Base-by-base conservation (phyloP, 2,329 filamentous ascomycete species). In the Microsporum canis region DNA sequence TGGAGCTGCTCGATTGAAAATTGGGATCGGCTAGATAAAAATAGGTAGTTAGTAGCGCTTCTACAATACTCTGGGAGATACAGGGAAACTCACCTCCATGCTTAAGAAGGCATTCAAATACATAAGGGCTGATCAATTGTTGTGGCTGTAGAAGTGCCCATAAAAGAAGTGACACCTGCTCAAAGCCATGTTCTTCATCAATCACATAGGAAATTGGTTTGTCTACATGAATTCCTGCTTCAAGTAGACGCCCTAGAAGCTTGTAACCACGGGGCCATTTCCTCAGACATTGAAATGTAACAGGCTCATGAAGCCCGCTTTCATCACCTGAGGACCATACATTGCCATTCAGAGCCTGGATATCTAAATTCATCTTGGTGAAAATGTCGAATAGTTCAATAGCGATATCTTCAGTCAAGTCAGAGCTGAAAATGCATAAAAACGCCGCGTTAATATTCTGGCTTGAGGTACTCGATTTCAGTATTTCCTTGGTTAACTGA, bases 61-160 rank as follows among this genome's bases (percentile, higher is more conserved):
- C 36, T 43, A 8, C 7, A 7, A 8, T 23, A 3, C 56, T 57
- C 39, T 12, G 27, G 33, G 12, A 43, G 17, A 31, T 14, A 47
- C 5, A 36, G 2, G 8, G 3, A n/a, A 62, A 61, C 66, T 64
- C 66, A 74, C 71, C 69, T 60, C 76, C 76, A 63, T 77, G 68
- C 67, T 76, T 72, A n/a, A 88, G 71, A 23, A 88, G 73, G 56
- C 83, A 70, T 63, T 81, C 76, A 60, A 88, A 80, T 49, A 87
- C 72, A 3, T 75, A 70, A 38, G 80, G 82, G 69, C 82, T 85
- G 58, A 87, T 77, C 63, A 79, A 79, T 69, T 86, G 87, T 64
- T 85, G 82, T 0, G 82, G 82, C 64, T 86, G 83, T 5, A 82
- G 72, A 58, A 88, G 75, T 0, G 82, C 79, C 84, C 84, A 88